Base-by-base conservation (phyloP, 345 rosid genomes). In the Arabidopsis arenosa region DNA sequence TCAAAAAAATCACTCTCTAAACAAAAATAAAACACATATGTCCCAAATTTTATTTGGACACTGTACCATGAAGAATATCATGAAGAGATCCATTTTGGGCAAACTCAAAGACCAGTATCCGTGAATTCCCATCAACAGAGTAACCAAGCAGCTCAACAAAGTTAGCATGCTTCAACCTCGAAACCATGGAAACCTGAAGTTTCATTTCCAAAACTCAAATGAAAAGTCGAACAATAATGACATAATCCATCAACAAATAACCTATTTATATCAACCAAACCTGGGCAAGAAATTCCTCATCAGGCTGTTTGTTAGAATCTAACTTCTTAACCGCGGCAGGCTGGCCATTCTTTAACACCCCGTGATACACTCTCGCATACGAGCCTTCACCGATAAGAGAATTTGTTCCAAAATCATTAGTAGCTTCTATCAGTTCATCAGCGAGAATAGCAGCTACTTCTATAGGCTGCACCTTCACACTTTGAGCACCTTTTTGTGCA, bases 51-150 rank as follows among this genome's bases (percentile, higher is more conserved):
- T 23, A 53, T 2, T 13, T 61, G 28, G 11, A 39, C 58, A 51
- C 66, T 39, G 63, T 79, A 87, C 94, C 94, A 66, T 87, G 91
- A 53, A 89, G 83, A 79, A 87, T 80, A 82, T 89, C 94, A 84
- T 89, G 90, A 48, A 89, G 87, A 43, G 94, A 89, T 56, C 94
- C 94, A 83, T 84, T 87, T 49, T 85, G 80, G 6, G 94, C 94
- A 81, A 87, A 87, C 69, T 86, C 94, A 58, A 86, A 86, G 48
- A 86, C 85, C 69, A 89, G 92, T 78, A 87, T 78, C 43, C 90
- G 83, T 23, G 87, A 80, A 76, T 37, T 81, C 73, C 90, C 94
- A 67, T 84, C 90, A 64, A 87, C 85, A 81, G 83, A 87, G 81
- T 89, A 89, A 49, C 90, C 94, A 60, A 84, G 90, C 75, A 89